A percentile compares a stretch with the other conserved stretches of the same genome.
Evolutionary conservation across 2,329 filamentous ascomycete genomes (phyloP).

Genomic region (Alternaria brassicae): DNA sequence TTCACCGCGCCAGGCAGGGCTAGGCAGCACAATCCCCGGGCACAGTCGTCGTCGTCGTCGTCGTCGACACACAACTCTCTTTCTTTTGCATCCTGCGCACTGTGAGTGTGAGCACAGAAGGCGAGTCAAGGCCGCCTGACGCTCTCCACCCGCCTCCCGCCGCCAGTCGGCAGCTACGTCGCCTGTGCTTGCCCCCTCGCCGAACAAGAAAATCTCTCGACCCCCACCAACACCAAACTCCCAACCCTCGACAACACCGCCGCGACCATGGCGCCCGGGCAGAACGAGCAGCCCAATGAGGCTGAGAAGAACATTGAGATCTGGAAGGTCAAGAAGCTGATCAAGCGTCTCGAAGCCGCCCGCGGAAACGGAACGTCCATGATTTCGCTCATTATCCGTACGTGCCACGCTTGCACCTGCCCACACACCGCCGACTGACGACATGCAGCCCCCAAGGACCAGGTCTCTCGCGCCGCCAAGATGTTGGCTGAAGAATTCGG

Average conservation of each 20-base stretch:
- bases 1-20: not conserved
- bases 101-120: no score
- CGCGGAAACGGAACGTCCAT: constrained; percentile 99
- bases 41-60: constrained; percentile 5
- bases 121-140: constrained; percentile 10
- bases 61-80: not conserved
- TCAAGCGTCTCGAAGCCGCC: constrained; percentile 96
- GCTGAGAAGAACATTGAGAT: constrained; percentile 96
- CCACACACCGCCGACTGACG: constrained; percentile 28
- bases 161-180: constrained; percentile 27
- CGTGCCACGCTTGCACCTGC: constrained; percentile 47
- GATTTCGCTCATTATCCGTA: constrained; percentile 99
- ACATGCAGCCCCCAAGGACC: constrained; percentile 87
- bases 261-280: constrained; percentile 46
- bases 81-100: no score
- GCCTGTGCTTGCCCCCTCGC: constrained; percentile 24
- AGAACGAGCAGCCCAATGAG: constrained; percentile 73
- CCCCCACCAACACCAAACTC: constrained; percentile 26
- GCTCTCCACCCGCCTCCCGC: constrained; percentile 15
- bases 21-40: not conserved
- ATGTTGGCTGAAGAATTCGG: constrained; percentile 99
- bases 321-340: constrained; percentile 99
- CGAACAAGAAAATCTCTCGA: constrained; percentile 25
- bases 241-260: constrained; percentile 22
- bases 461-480: constrained; percentile 93